These are phyloP conservation scores for Globisporangium polare DNA, from an alignment of 352 stramenopile species.

Conservation along the genomic window DNA sequence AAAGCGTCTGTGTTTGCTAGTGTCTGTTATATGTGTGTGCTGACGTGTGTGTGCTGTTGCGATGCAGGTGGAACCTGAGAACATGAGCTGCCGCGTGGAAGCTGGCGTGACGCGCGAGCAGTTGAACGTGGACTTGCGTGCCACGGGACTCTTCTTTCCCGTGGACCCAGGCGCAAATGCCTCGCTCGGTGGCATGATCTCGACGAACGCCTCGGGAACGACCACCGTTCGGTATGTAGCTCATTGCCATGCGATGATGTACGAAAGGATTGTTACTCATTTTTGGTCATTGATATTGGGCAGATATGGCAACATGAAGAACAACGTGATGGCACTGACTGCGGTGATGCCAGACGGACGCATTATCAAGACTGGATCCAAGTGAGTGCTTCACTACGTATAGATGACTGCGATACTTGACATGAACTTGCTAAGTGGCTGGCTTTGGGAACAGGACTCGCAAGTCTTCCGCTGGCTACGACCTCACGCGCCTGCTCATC, in stretches of 20 bases:
- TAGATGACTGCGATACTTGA: neutral
- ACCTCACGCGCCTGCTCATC: conserved; percentile 93
- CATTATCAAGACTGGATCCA: conserved; percentile 88
- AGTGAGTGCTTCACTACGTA: conserved; percentile 26
- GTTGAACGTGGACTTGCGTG: conserved; percentile 86
- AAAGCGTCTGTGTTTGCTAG: neutral
- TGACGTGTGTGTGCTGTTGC: neutral
- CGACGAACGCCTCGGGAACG: conserved; percentile 88
- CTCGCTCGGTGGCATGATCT: conserved; percentile 95
- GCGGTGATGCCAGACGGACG: conserved; percentile 89
- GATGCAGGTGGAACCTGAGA: conserved; percentile 54
- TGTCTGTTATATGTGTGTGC: neutral
- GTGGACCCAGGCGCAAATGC: conserved; percentile 97
- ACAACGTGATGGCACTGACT: conserved; percentile 93
- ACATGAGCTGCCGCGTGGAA: conserved; percentile 91
- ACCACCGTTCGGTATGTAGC: conserved; percentile 71
- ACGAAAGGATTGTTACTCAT: neutral
- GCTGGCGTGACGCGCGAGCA: conserved; percentile 92
- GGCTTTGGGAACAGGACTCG: conserved; percentile 49
- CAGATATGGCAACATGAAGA: conserved; percentile 96
- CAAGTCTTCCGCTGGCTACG: conserved; percentile 97
- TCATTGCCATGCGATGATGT: neutral
- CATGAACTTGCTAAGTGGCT: neutral
- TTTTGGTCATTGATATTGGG: neutral
- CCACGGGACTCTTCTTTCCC: conserved; percentile 92